Percentiles rank a stretch among this genome's conserved stretches.
Conservation (phyloP, 1,139 yeast species). For the Zygoascus meyerae region DNA sequence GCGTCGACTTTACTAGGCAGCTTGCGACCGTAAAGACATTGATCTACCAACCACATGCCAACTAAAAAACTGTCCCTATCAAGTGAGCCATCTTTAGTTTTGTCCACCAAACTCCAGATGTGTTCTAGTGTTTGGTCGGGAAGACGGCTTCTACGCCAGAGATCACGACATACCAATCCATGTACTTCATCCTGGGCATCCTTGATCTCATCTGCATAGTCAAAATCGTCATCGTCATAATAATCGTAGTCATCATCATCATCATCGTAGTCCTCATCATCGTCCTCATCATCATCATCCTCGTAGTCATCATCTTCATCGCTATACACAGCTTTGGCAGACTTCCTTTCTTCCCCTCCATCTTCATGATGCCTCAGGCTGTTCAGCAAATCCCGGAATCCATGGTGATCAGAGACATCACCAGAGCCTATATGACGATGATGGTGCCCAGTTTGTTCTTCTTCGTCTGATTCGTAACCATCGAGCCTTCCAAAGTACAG, state of each 20-base stretch:
- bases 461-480: slow-evolving; percentile 13
- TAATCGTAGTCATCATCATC: slow-evolving; percentile 11
- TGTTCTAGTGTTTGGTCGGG: slow-evolving; percentile 56
- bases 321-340: not conserved
- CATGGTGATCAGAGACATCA: not conserved
- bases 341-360: not conserved
- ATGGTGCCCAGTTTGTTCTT: not conserved
- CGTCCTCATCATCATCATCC: slow-evolving; percentile 13
- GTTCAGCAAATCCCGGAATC: not conserved
- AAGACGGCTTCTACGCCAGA: slow-evolving; percentile 75
- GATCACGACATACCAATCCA: slow-evolving; percentile 63
- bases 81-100: slow-evolving; percentile 67
- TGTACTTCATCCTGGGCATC: slow-evolving; percentile 45
- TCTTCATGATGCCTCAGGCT: too few species aligned
- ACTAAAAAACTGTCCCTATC: slow-evolving; percentile 79
- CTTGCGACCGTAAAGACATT: slow-evolving; percentile 89
- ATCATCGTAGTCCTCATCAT: slow-evolving; percentile 5
- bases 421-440: not conserved
- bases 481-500: slow-evolving; percentile 24
- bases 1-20: slow-evolving; percentile 54
- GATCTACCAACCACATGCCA: slow-evolving; percentile 96
- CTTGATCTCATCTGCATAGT: slow-evolving; percentile 24
- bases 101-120: slow-evolving; percentile 80
- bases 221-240: slow-evolving; percentile 13
- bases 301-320: not conserved